Evolutionary conservation across 2,329 filamentous ascomycete genomes (phyloP), one percentile per base, ranked within the genome.

Genomic region (Hortaea werneckii): DNA sequence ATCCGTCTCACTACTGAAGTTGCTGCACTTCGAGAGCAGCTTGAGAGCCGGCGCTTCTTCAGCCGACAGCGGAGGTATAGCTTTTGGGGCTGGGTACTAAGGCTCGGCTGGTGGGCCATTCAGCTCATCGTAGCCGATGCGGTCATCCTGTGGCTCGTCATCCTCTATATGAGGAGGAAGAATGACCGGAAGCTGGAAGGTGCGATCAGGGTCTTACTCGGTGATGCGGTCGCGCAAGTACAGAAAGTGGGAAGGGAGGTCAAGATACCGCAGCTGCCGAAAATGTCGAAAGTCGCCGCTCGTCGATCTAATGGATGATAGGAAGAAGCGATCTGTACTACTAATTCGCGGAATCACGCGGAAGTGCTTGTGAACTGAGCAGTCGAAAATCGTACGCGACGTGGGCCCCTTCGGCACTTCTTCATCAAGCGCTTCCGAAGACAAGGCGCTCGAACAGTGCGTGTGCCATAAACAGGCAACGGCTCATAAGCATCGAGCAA

Each of bases 1-100:
- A 86, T 90, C 46, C 86, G 88, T 56, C 81, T 96, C 68, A 94
- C 89, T 5, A 85, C 88, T 11, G 92, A 98, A 67, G 80, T 98
- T 29, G 89, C 92, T 1, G 92, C 92, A 0, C 68, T 96, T 50
- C 78, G 92, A 32, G 92, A 98, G 66, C 89, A 96, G 62, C 83
- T 96, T 54, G 83, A 87, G 44, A 77, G 80, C 0, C 81, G 86
- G 0, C 75, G 85, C 9, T 78, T 90, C 54, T 84, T 84, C 68
- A 77, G 78, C 50, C 76, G 78, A 12, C 78, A 77, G 54, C 82
- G 76, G 54, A 77, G 78, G 50, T 78, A 77, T 50, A 82, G 77
- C 44, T 65, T 85, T 26, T 74, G 79, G 41, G 75, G 80, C 1
- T 94, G 87, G 86, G 41, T 83, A 1, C 72, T 78, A 39, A 87